These are phyloP conservation scores for Xylaria hypoxylon DNA, from an alignment of 2,329 filamentous ascomycete genomes.

Conservation along the genomic window DNA sequence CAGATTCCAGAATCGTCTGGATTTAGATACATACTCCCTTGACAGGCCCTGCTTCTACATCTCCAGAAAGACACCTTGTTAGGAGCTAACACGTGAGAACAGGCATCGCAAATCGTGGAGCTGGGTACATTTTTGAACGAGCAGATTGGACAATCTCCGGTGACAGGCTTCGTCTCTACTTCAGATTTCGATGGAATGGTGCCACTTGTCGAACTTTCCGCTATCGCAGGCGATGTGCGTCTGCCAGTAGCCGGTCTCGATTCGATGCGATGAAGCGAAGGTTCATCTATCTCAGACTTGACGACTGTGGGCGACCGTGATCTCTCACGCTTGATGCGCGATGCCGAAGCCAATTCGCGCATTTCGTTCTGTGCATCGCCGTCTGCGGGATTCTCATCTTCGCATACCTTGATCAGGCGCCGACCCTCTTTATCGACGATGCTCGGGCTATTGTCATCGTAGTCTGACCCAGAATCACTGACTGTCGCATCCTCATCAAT, in stretches of 20 bases:
- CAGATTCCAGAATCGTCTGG: conserved; percentile 76
- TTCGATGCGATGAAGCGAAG: conserved; percentile 15
- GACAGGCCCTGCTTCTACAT: conserved; percentile 69
- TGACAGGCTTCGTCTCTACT: conserved; percentile 33
- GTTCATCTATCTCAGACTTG: conserved; percentile 32
- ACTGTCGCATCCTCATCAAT: conserved; percentile 46
- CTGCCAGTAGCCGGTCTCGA: conserved; percentile 26
- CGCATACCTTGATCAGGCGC: conserved; percentile 79
- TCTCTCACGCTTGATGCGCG: conserved; percentile 42
- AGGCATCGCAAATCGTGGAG: conserved; percentile 73
- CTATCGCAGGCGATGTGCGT: conserved; percentile 11
- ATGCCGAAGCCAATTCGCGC: conserved; percentile 67
- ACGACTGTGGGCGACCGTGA: conserved; percentile 30
- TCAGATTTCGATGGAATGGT: conserved; percentile 10
- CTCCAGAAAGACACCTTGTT: conserved; percentile 70
- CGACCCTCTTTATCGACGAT: conserved; percentile 75
- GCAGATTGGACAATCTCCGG: conserved; percentile 68
- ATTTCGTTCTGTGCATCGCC: conserved; percentile 71
- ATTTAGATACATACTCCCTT: conserved; percentile 71
- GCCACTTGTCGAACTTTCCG: neutral
- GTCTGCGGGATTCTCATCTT: conserved; percentile 71
- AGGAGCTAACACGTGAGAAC: conserved; percentile 75
- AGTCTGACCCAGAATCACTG: conserved; percentile 55
- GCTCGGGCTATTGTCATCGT: conserved; percentile 62
- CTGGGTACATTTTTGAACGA: conserved; percentile 70